These are phyloP conservation scores for Cladophialophora carrionii DNA, from an alignment of 2,329 filamentous ascomycete genomes.

Conservation along the genomic window DNA sequence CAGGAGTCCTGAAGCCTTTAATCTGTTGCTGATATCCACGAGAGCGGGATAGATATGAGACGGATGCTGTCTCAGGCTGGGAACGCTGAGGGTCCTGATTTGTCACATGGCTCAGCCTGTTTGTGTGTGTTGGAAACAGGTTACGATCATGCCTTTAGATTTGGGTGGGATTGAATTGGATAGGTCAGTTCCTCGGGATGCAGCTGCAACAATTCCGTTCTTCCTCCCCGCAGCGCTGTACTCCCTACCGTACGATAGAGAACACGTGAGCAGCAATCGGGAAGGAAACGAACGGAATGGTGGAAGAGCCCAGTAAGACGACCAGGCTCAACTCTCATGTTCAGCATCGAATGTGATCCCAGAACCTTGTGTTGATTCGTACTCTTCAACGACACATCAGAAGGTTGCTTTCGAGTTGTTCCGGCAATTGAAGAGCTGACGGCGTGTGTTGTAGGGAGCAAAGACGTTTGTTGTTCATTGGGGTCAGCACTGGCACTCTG, in stretches of 20 bases:
- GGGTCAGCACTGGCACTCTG: conserved; percentile 25
- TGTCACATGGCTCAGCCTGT: not conserved
- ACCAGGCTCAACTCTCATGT: too few species aligned
- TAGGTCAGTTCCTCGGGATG: not conserved
- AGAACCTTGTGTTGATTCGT: not conserved
- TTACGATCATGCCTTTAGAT: not conserved
- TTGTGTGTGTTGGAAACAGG: not conserved
- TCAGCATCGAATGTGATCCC: not conserved
- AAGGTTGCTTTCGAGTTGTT: conserved; percentile 4
- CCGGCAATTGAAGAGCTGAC: conserved; percentile 20
- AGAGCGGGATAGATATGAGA: too few species aligned
- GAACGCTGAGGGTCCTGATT: not conserved
- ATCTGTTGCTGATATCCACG: not conserved
- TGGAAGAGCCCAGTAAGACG: too few species aligned
- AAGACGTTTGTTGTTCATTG: conserved; percentile 28
- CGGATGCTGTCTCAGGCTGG: not conserved
- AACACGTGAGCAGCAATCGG: not conserved
- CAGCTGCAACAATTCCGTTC: not conserved
- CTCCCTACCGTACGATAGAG: not conserved
- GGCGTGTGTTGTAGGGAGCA: conserved; percentile 31
- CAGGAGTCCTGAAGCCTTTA: not conserved
- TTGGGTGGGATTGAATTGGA: not conserved
- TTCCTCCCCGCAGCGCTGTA: not conserved
- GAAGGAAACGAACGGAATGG: not conserved
- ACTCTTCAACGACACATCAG: not conserved